phyloP scores from a whole-genome alignment of 148 eudicot species.

The Selenicereus undatus region DNA sequence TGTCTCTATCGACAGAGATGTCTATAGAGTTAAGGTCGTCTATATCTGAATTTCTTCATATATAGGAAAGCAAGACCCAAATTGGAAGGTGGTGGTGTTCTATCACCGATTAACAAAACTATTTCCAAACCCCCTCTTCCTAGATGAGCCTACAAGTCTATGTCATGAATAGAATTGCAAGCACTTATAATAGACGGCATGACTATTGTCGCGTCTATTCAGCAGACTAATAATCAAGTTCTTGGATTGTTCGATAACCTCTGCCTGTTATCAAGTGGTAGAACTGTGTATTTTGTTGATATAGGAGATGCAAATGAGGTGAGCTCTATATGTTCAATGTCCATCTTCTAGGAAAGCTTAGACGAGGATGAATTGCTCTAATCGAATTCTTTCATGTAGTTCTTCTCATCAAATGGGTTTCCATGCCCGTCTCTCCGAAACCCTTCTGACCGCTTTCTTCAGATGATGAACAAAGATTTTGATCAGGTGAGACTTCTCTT shows the following conservation, averaged over 20 bases:
- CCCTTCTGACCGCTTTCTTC: conserved; percentile 63
- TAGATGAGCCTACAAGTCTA: conserved; percentile 46
- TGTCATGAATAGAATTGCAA: conserved; percentile 47
- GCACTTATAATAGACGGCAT: conserved; percentile 24
- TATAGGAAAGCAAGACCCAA: no score
- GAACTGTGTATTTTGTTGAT: conserved; percentile 57
- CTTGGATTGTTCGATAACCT: conserved; percentile 50
- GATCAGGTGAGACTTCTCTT: conserved; percentile 37
- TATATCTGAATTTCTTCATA: no score
- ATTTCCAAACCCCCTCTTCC: conserved; percentile 27
- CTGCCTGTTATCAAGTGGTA: conserved; percentile 58
- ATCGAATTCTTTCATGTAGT: conserved; percentile 26
- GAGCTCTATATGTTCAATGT: background rate
- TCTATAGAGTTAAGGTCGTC: no score
- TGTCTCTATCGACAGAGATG: no score
- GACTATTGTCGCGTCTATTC: conserved; percentile 53
- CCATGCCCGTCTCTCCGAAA: conserved; percentile 55
- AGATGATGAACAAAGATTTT: conserved; percentile 54
- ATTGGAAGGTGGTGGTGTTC: no score
- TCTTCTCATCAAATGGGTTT: conserved; percentile 51
- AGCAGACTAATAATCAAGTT: conserved; percentile 67
- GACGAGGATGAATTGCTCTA: background rate
- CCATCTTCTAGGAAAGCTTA: background rate
- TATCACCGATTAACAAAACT: no score
- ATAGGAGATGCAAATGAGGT: conserved; percentile 40